Evolutionary conservation across 129 eudicot genomes (phyloP), one percentile per base, ranked within the genome.

Genomic region (Ambrosia artemisiifolia): DNA sequence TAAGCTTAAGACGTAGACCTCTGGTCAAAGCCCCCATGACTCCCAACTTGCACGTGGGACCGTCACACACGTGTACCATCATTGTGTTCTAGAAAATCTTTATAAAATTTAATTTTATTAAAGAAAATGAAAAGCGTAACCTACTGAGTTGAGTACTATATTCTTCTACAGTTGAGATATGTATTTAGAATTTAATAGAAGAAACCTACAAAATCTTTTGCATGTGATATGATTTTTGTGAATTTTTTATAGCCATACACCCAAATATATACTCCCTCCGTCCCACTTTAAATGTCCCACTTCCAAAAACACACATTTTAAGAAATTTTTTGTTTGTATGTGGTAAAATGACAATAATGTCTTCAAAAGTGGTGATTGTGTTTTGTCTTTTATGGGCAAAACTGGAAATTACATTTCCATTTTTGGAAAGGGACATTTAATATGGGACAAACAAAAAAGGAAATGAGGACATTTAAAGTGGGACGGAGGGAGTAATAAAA

Each of bases 31-130:
- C 38, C 20, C 50, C 44, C 28, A 49, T 30, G 16, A 68, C 51
- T 24, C 59, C 42, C 62, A 11, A 55, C 56, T 63, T 38, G 51
- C 72, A 78, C 81, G 81, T 78, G 81, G 81, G 81, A 42, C 34
- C 77, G 16, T 56, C 81, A 71, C 77, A 78, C 82, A 71, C 73
- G 77, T 64, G 73, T 78, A 36, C 54, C 30, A 64, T 78, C 67
- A 69, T 50, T 28, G 51, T 36, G 57, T 70, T 77, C 76, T 69
- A 49, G 59, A 77, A 50, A 38, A 28, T 2, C 13, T 49, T 42
- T 61, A 69, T 77, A 48, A 35, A 20, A 35, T 44, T 35, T 5
- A 47, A 42, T 33, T 63, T 54, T 54, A 55, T 55, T 20, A 55
- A 6, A 40, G 6, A 35, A 35, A 40, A 40, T 6, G 9, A 10